Evolutionary conservation across 2,329 filamentous ascomycete genomes (phyloP).

Genomic region (Gnomoniopsis smithogilvyi): DNA sequence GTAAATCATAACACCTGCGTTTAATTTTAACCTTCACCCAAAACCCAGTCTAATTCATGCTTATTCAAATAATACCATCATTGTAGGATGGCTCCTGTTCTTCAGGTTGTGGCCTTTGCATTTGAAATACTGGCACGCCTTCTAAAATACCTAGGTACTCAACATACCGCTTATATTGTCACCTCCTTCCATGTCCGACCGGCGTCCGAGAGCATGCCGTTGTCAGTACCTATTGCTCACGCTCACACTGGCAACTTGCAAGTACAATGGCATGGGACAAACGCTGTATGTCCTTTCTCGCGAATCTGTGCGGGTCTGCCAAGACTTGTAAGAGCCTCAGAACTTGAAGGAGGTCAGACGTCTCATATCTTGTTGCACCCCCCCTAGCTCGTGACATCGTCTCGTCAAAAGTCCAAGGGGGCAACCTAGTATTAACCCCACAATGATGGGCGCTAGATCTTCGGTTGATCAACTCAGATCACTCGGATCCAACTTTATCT

Average conservation of each 20-base stretch:
- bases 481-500: neutral
- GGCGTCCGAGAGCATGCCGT: no score
- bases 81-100: no score
- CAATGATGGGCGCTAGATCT: no score
- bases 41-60: neutral
- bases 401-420: no score
- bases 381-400: neutral
- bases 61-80: no score
- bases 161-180: no score
- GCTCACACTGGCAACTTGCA: neutral
- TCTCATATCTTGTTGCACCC: neutral
- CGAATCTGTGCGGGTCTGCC: neutral
- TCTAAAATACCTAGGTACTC: no score
- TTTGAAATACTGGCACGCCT: no score
- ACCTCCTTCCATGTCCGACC: no score
- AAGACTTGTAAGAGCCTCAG: neutral
- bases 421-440: no score
- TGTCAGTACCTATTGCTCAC: neutral
- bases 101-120: no score
- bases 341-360: neutral
- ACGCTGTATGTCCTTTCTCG: neutral
- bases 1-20: neutral
- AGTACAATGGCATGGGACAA: neutral
- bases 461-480: no score
- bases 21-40: neutral